Conservation (phyloP, 257 asterid genomes). For the Cruciata laevipes region DNA sequence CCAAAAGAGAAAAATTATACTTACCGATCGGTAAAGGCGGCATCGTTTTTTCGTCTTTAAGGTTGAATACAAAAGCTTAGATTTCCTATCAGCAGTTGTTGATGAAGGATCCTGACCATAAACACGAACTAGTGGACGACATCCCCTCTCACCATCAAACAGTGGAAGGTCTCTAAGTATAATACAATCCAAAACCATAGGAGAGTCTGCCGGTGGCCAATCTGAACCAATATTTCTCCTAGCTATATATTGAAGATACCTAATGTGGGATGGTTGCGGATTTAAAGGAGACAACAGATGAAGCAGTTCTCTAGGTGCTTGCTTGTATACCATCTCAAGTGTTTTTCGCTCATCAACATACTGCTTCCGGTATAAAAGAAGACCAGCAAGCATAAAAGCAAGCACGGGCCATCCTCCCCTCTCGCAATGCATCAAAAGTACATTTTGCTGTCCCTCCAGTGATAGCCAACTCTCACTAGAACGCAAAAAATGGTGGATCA, state of each 20-base stretch:
- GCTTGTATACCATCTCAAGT: constrained; percentile 95
- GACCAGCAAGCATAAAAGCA: constrained; percentile 98
- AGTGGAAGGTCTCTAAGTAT: constrained; percentile 65
- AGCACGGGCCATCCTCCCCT: constrained; percentile 99
- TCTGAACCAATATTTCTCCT: constrained; percentile 72
- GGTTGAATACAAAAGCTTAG: constrained; percentile 82
- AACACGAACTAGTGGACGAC: constrained; percentile 78
- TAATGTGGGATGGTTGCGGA: constrained; percentile 97
- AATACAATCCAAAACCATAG: constrained; percentile 75
- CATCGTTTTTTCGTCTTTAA: constrained; percentile 44
- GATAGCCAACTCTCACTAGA: constrained; percentile 99
- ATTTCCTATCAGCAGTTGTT: constrained; percentile 63
- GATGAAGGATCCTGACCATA: constrained; percentile 90
- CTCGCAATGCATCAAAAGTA: constrained; percentile 92
- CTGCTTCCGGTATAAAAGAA: constrained; percentile 88
- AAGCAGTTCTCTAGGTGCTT: constrained; percentile 96
- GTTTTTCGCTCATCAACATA: constrained; percentile 92
- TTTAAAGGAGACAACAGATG: constrained; percentile 90
- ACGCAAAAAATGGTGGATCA: constrained; percentile 93
- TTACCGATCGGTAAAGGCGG: constrained; percentile 74
- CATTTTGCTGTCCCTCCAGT: constrained; percentile 96
- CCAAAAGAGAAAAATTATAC: constrained; percentile 15
- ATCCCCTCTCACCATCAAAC: constrained; percentile 73
- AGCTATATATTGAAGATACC: constrained; percentile 93
- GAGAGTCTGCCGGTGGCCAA: constrained; percentile 91